Base-by-base conservation (phyloP, 2,329 filamentous ascomycete species). In the Zymoseptoria tritici region DNA sequence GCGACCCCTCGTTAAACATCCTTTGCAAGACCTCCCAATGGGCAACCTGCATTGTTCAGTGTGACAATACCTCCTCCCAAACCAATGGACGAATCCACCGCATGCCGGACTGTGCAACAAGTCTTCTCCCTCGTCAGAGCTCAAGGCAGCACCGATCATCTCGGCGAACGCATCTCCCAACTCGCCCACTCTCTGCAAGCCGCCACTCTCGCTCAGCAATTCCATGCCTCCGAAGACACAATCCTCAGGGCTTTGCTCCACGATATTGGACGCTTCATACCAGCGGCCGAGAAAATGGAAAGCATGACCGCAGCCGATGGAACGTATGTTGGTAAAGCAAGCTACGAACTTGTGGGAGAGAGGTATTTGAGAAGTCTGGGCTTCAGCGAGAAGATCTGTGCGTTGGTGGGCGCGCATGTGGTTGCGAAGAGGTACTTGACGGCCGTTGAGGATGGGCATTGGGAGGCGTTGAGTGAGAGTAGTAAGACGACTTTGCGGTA, bases 231-330 rank as follows among this genome's bases (percentile, higher is more conserved):
- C 49, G 62, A 66, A 13, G 67, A 71, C n/a, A 71, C 72, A 2
- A 62, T 76, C 3, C 66, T 75, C 22, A 76, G 75, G 0, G 73
- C 75, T 7, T 64, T 78, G 9, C 68, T 78, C 4, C 76, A 78
- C 60, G 76, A 78, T 56, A 73, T 77, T 54, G 76, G 76, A 16
- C 74, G 76, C 24, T 75, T 77, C 58, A 71, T 77, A 13, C 76
- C 75, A 68, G 60, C 67, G 59, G 24, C 71, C 61, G 21, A 71
- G 64, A 60, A 64, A 20, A 64, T 64, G 62, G 29, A 54, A 7
- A 53, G 58, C 20, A 64, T 68, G 21, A 63, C 73, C 36, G 59
- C 58, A 9, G 64, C 64, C 6, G 67, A 66, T 49, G 59, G 62
- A 2, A 67, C 70, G 11, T 73, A 72, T 54, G 71, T 75, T 13